phyloP scores from a whole-genome alignment of 2,329 filamentous ascomycete genomes.

The Exserohilum rostratum region DNA sequence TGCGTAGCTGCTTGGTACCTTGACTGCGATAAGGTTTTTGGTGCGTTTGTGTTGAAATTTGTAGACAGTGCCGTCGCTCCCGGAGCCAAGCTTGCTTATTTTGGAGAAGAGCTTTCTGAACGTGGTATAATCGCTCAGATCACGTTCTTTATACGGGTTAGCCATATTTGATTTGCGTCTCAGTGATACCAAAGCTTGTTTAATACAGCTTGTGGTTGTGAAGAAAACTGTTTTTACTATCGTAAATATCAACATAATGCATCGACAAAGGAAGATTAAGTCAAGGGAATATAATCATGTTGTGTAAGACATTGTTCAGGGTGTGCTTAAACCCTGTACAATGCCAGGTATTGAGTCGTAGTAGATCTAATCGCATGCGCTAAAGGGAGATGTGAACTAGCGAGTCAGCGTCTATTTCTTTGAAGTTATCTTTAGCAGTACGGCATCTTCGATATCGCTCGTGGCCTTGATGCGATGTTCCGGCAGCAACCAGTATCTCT shows the following conservation, averaged over 20 bases:
- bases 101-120: neutral
- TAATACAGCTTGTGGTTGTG: too few relatives aligned
- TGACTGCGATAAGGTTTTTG: conserved; percentile 4
- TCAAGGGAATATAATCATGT: neutral
- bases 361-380: too few relatives aligned
- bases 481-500: too few relatives aligned
- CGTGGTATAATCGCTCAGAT: neutral
- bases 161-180: neutral
- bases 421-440: too few relatives aligned
- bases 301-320: neutral
- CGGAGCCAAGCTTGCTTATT: conserved; percentile 3
- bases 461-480: too few relatives aligned
- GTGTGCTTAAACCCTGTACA: neutral
- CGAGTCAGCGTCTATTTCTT: too few relatives aligned
- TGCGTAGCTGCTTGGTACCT: neutral
- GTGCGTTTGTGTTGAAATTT: conserved; percentile 1
- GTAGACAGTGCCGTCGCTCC: conserved; percentile 17
- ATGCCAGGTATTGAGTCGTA: neutral
- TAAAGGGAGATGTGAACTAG: too few relatives aligned
- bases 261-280: neutral
- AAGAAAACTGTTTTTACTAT: too few relatives aligned
- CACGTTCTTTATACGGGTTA: neutral
- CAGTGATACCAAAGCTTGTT: neutral
- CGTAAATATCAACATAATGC: too few relatives aligned
- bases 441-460: too few relatives aligned